Evolutionary conservation across 1,284 basidiomycete genomes (phyloP).

Genomic region (Ganoderma leucocontextum): DNA sequence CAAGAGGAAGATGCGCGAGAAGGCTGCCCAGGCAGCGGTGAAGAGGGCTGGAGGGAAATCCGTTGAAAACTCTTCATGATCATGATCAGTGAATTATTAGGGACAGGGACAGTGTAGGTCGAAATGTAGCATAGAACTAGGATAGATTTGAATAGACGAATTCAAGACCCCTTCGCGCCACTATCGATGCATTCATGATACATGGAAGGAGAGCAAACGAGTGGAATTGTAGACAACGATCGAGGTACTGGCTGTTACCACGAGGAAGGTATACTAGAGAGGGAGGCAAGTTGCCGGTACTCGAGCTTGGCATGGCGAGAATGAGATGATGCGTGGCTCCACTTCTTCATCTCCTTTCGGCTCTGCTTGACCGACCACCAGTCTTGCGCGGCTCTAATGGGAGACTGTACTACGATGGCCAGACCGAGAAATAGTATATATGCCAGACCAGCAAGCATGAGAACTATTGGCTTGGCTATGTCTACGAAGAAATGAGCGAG

Average conservation of each 20-base stretch:
- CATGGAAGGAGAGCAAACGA: neutral
- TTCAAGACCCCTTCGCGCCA: too few species aligned
- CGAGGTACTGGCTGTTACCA: neutral
- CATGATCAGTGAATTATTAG: neutral
- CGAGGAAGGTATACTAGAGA: neutral
- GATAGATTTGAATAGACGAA: too few species aligned
- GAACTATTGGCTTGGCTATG: slow-evolving; percentile 2
- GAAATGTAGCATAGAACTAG: too few species aligned
- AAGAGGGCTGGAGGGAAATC: too few species aligned
- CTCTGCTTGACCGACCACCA: neutral
- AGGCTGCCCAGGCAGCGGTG: slow-evolving; percentile 12
- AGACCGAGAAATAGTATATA: neutral
- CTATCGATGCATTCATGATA: neutral
- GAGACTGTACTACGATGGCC: neutral
- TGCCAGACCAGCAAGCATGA: slow-evolving; percentile 5
- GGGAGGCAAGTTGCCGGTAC: neutral
- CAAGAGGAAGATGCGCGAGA: slow-evolving; percentile 35
- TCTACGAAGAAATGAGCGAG: neutral
- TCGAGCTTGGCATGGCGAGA: neutral
- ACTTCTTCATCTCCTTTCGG: neutral
- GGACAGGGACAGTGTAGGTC: neutral
- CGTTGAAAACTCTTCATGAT: neutral
- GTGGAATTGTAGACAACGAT: neutral
- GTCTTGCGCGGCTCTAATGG: neutral
- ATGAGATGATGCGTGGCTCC: neutral